Evolutionary conservation across 768 basidiomycete species (phyloP).

Genomic region (Rhizopogon salebrosus): DNA sequence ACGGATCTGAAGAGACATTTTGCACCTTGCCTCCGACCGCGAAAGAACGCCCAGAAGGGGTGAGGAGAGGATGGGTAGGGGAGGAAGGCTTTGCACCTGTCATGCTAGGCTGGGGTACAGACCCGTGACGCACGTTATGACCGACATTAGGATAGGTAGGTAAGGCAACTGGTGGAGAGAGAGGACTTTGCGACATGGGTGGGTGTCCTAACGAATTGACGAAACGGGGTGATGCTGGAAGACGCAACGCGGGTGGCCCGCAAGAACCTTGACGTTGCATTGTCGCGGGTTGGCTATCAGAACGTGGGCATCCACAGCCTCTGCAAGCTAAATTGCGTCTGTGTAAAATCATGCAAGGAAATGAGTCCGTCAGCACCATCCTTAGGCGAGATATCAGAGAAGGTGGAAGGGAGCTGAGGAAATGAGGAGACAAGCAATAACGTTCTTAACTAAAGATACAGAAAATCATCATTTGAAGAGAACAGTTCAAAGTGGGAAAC

Average conservation of each 20-base stretch:
- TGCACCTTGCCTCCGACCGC: slow-evolving; percentile 74
- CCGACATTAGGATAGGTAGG: slow-evolving; percentile 24
- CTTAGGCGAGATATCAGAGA: slow-evolving; percentile 10
- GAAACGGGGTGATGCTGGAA: slow-evolving; percentile 22
- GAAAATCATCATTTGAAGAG: slow-evolving; percentile 11
- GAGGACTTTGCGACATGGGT: not conserved
- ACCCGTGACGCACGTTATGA: slow-evolving; percentile 21
- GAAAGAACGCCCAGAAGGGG: slow-evolving; percentile 77
- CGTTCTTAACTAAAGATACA: not conserved
- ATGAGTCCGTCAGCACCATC: slow-evolving; percentile 42
- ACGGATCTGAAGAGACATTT: slow-evolving; percentile 70
- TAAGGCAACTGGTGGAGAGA: slow-evolving; percentile 25
- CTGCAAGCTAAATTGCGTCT: slow-evolving; percentile 78
- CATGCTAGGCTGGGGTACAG: slow-evolving; percentile 13
- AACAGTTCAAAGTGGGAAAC: slow-evolving; percentile 23
- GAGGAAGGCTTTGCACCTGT: slow-evolving; percentile 28
- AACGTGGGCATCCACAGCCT: slow-evolving; percentile 65
- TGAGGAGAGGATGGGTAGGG: slow-evolving; percentile 67
- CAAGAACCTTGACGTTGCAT: slow-evolving; percentile 25
- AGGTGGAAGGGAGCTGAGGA: slow-evolving; percentile 2
- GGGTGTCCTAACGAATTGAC: slow-evolving; percentile 7
- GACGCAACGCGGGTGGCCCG: slow-evolving; percentile 16
- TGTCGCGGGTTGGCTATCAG: slow-evolving; percentile 27
- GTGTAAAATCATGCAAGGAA: slow-evolving; percentile 45
- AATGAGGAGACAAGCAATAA: slow-evolving; percentile 1